Evolutionary conservation across 345 rosid species (phyloP), one percentile per base, ranked within the genome.

Genomic region (Salix viminalis): DNA sequence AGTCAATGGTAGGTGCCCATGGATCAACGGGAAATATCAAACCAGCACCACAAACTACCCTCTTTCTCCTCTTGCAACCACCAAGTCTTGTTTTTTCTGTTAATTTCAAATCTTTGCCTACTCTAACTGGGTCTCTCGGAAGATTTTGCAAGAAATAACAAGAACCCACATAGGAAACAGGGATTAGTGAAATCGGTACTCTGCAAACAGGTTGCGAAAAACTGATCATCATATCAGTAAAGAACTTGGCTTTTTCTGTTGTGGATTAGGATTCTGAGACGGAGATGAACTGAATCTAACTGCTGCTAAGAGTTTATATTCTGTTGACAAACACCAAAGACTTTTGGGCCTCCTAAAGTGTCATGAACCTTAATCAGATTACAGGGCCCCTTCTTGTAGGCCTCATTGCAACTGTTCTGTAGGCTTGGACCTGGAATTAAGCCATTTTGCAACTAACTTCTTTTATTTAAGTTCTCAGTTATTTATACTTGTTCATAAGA

Each of bases 1-100:
- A 89, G 75, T 91, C 97, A 76, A 90, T 84, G 81, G 79, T 84
- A 12, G 94, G 97, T 54, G 94, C 89, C 97, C 99, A 92, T 71
- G 97, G 91, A 73, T 94, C 97, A 64, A 92, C 97, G 1, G 97
- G 95, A 36, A 92, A 76, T 44, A 91, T 70, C 85, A 86, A 77
- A 1, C 70, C 70, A 67, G 67, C 79, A n/a, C 86, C 87, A 62
- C 92, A 85, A 67, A 84, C 86, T 26, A 80, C 70, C 41, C 42
- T 66, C 48, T 74, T 77, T 69, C 81, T 79, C 75, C 82, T 84
- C 61, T 79, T 65, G 16, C 56, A 23, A 39, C 44, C 76, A 18
- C 8, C 76, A 18, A 44, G 24, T 28, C 78, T 75, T 60, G 77
- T 52, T 42, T 62, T 77, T 72, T 64, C 70, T 77, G 16, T 54